phyloP scores from a whole-genome alignment of 139 green algal species.

The Tetraselmis chui region DNA sequence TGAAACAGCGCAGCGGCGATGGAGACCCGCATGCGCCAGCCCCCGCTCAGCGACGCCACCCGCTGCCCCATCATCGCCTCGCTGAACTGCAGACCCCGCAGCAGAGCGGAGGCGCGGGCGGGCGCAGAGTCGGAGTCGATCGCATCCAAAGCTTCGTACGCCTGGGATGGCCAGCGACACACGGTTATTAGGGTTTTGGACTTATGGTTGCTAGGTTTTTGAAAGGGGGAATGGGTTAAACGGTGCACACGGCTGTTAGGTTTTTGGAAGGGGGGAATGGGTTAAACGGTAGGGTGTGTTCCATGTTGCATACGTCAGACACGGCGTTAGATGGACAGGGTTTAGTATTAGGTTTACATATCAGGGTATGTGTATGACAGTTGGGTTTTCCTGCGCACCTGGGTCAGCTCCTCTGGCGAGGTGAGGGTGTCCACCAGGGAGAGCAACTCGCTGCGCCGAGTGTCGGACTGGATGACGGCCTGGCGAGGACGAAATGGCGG shows the following conservation, averaged over 20 bases:
- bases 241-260: too few species aligned
- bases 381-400: too few species aligned
- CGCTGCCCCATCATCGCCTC: not conserved
- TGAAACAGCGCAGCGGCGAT: not conserved
- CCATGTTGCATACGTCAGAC: too few species aligned
- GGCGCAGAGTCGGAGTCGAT: not conserved
- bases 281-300: too few species aligned
- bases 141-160: not conserved
- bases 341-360: too few species aligned
- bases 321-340: too few species aligned
- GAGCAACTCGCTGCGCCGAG: not conserved
- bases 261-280: too few species aligned
- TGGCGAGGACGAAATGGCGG: not conserved
- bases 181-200: too few species aligned
- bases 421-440: not conserved
- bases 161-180: too few species aligned
- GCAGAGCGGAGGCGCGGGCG: not conserved
- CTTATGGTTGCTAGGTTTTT: too few species aligned
- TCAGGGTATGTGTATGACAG: too few species aligned
- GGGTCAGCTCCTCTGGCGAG: not conserved
- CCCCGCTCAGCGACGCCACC: not conserved
- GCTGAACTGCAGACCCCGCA: not conserved
- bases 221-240: too few species aligned
- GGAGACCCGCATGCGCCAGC: not conserved
- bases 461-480: not conserved